Evolutionary conservation across 2,329 filamentous ascomycete genomes (phyloP).

Genomic region (Huntiella omanensis): DNA sequence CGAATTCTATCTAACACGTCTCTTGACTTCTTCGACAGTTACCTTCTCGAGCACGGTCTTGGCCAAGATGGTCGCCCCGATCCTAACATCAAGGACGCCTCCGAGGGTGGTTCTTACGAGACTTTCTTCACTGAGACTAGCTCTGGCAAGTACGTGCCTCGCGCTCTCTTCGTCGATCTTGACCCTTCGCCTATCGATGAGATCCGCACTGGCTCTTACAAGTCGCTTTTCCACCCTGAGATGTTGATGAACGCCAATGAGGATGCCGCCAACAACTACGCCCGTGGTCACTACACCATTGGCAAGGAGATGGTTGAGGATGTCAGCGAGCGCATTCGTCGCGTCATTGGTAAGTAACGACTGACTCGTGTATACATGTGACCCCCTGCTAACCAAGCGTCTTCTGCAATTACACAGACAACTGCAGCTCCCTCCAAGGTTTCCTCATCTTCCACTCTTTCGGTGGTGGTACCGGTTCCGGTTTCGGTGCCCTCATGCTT

Average conservation of each 20-base stretch:
- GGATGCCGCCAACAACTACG: conserved; percentile 62
- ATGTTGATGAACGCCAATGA: conserved; percentile 56
- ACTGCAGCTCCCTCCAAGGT: conserved; percentile 53
- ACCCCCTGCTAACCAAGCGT: neutral
- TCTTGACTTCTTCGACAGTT: conserved; percentile 24
- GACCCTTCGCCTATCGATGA: conserved; percentile 57
- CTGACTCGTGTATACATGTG: neutral
- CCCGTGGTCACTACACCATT: conserved; percentile 57
- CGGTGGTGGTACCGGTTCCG: conserved; percentile 53
- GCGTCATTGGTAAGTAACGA: conserved; percentile 39
- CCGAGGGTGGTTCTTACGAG: conserved; percentile 46
- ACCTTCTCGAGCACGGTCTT: conserved; percentile 55
- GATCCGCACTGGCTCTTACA: conserved; percentile 50
- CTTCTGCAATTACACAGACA: conserved; percentile 28
- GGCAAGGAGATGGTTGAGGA: conserved; percentile 59
- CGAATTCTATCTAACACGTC: neutral
- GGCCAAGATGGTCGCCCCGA: conserved; percentile 44
- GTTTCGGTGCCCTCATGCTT: conserved; percentile 52
- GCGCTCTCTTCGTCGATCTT: conserved; percentile 53
- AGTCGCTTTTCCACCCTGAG: conserved; percentile 54
- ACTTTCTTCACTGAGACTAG: conserved; percentile 59
- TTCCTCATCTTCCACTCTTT: conserved; percentile 63
- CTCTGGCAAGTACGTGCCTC: conserved; percentile 52
- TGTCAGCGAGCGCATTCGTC: conserved; percentile 51
- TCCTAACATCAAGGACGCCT: conserved; percentile 38